These are phyloP conservation scores for Hericium coralloides DNA, from an alignment of 768 basidiomycete genomes.

Conservation along the genomic window DNA sequence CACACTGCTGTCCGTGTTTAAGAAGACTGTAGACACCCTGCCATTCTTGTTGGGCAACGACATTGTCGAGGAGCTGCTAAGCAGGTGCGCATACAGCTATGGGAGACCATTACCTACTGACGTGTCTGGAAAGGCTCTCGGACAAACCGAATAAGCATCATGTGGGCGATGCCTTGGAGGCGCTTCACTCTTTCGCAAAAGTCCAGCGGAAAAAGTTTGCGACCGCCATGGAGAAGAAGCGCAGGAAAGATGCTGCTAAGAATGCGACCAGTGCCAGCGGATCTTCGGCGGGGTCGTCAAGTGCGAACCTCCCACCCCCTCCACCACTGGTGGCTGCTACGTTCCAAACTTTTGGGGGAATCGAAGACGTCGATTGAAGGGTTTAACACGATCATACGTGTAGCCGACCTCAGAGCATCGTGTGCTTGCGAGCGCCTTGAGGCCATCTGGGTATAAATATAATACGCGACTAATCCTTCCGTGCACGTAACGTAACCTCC, in stretches of 20 bases:
- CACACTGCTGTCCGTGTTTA: slow-evolving; percentile 33
- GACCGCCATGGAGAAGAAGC: background rate
- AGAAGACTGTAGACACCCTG: slow-evolving; percentile 41
- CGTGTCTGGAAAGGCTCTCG: slow-evolving; percentile 28
- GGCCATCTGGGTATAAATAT: too few relatives aligned
- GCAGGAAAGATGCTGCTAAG: background rate
- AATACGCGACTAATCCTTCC: too few relatives aligned
- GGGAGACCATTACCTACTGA: background rate
- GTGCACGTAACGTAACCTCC: too few relatives aligned
- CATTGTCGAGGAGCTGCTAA: slow-evolving; percentile 46
- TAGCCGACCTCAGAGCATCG: too few relatives aligned
- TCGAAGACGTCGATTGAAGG: slow-evolving; percentile 1
- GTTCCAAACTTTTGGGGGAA: background rate
- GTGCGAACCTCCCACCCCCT: background rate
- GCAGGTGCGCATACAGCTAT: slow-evolving; percentile 29
- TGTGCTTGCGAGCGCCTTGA: too few relatives aligned
- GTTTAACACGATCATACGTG: background rate
- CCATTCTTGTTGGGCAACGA: slow-evolving; percentile 46
- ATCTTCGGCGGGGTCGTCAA: too few relatives aligned
- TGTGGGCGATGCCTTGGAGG: slow-evolving; percentile 42
- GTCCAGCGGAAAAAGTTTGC: slow-evolving; percentile 35
- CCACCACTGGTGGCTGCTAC: background rate
- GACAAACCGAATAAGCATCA: slow-evolving; percentile 47
- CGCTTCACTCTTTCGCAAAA: slow-evolving; percentile 40
- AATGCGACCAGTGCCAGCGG: too few relatives aligned